Evolutionary conservation across 148 eudicot species (phyloP).

Genomic region (Polygonum aviculare): DNA sequence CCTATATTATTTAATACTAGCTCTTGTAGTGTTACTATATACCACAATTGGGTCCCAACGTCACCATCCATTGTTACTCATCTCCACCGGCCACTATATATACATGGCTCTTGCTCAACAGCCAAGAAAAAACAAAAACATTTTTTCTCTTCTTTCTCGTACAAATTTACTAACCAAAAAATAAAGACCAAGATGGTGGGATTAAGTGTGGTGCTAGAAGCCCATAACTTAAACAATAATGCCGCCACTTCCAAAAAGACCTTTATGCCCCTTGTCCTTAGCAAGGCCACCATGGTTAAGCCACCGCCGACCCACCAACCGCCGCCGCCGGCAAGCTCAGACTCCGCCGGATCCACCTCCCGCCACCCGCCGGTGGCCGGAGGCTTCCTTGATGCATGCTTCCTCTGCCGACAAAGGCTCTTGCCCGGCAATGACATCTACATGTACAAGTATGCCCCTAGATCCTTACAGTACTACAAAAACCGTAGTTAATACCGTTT

Average conservation of each 20-base stretch:
- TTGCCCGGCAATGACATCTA: slow-evolving; percentile 44
- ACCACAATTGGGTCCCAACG: neutral
- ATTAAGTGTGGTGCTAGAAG: slow-evolving; percentile 37
- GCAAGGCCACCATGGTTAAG: slow-evolving; percentile 23
- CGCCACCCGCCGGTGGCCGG: neutral
- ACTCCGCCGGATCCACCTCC: neutral
- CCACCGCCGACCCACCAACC: slow-evolving; percentile 10
- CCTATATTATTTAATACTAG: neutral
- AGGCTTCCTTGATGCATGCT: slow-evolving; percentile 33
- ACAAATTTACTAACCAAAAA: neutral
- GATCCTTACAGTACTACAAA: too few species aligned
- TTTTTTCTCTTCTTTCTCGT: neutral
- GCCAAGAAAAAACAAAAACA: neutral
- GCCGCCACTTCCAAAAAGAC: neutral
- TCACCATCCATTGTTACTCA: neutral
- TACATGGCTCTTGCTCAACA: neutral
- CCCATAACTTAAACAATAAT: slow-evolving; percentile 7
- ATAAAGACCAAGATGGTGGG: slow-evolving; percentile 30
- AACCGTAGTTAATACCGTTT: too few species aligned
- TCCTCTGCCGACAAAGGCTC: slow-evolving; percentile 31
- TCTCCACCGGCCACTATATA: neutral
- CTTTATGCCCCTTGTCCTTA: slow-evolving; percentile 17
- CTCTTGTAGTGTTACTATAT: neutral
- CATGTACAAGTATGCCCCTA: slow-evolving; percentile 44
- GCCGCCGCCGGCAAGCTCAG: neutral